These are phyloP conservation scores for Eremothecium coryli DNA, from an alignment of 1,139 yeast genomes.

Conservation along the genomic window DNA sequence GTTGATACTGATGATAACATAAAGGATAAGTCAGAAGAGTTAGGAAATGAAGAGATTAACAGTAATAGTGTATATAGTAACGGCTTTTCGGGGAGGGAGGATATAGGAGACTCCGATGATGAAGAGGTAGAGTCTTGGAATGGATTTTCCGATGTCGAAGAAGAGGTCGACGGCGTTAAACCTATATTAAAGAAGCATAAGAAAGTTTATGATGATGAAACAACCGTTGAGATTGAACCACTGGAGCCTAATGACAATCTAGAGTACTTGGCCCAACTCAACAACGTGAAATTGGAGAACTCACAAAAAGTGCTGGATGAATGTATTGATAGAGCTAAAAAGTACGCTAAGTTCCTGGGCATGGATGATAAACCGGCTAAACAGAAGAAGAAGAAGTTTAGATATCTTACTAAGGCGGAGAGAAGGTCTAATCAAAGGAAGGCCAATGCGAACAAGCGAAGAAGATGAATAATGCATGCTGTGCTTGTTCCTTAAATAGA, in stretches of 20 bases:
- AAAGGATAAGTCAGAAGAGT: slow-evolving; percentile 20
- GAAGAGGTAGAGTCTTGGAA: slow-evolving; percentile 33
- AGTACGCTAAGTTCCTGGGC: slow-evolving; percentile 60
- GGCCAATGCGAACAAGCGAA: slow-evolving; percentile 35
- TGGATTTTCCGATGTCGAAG: slow-evolving; percentile 35
- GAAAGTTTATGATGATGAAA: slow-evolving; percentile 37
- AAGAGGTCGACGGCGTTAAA: slow-evolving; percentile 19
- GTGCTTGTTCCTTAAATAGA: no score
- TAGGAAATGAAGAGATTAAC: background rate
- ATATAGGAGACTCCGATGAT: slow-evolving; percentile 14
- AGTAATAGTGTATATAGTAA: slow-evolving; percentile 27
- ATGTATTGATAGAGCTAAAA: slow-evolving; percentile 60
- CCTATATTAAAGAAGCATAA: slow-evolving; percentile 37
- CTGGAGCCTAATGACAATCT: slow-evolving; percentile 47
- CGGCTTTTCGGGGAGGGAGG: background rate
- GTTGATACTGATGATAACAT: slow-evolving; percentile 29
- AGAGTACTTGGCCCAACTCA: slow-evolving; percentile 48
- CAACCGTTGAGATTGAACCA: slow-evolving; percentile 47
- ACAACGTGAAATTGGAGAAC: slow-evolving; percentile 53
- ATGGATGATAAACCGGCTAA: slow-evolving; percentile 34
- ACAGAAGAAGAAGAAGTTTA: slow-evolving; percentile 66
- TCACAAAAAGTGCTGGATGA: slow-evolving; percentile 54
- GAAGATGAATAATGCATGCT: slow-evolving; percentile 15
- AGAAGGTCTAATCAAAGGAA: slow-evolving; percentile 60
- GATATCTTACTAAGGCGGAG: slow-evolving; percentile 74